Conservation (phyloP, 257 asterid genomes). For the Jacaranda mimosifolia region DNA sequence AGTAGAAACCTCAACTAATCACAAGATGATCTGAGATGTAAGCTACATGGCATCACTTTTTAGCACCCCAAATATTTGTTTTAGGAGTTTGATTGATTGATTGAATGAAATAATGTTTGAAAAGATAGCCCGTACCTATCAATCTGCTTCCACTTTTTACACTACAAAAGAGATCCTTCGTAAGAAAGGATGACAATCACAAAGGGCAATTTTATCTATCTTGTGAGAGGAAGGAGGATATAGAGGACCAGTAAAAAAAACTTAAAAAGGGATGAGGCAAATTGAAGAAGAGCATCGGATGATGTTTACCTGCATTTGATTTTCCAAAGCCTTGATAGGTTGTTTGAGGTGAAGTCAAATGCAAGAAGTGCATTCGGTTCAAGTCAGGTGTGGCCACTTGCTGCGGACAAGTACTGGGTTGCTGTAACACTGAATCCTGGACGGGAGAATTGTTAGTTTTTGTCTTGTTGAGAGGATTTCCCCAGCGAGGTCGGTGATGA, state of each 20-base stretch:
- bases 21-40: constrained; percentile 2
- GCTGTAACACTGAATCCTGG: constrained; percentile 44
- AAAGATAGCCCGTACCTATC: background rate
- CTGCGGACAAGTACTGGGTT: constrained; percentile 41
- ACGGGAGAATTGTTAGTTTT: constrained; percentile 21
- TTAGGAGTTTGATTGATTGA: background rate
- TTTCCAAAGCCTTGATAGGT: constrained; percentile 25
- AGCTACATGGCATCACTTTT: background rate
- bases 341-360: constrained; percentile 18
- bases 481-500: constrained; percentile 26
- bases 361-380: constrained; percentile 18
- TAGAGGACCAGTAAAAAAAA: background rate
- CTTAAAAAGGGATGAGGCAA: background rate
- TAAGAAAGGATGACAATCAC: constrained; percentile 8
- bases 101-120: background rate
- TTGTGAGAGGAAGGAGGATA: constrained; percentile 2
- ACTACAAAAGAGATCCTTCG: background rate
- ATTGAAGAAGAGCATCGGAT: background rate
- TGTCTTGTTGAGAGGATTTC: constrained; percentile 22
- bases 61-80: background rate
- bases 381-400: constrained; percentile 6
- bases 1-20: background rate
- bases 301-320: constrained; percentile 32
- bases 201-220: background rate
- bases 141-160: background rate